Percentiles rank a stretch among this genome's conserved stretches.
phyloP scores from a whole-genome alignment of 2,329 filamentous ascomycete genomes.

The Furcasterigmium furcatum region DNA sequence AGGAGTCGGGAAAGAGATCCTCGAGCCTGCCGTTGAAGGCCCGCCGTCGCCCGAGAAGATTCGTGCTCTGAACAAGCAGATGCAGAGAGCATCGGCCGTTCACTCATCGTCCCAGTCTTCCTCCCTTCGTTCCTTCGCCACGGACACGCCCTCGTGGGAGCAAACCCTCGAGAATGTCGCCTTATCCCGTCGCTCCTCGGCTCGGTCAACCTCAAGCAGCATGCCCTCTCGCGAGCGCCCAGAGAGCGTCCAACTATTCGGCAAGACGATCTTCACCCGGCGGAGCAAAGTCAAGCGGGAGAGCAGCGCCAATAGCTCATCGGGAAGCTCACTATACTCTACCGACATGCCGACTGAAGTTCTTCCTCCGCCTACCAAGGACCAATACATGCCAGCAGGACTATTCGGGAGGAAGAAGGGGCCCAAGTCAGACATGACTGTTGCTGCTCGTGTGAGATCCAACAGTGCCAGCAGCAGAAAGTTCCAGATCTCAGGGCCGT shows the following conservation, averaged over 20 bases:
- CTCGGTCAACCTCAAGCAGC: constrained; percentile 50
- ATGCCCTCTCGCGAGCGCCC: constrained; percentile 51
- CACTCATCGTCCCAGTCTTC: constrained; percentile 54
- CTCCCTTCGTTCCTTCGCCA: constrained; percentile 41
- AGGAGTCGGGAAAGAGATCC: constrained; percentile 28
- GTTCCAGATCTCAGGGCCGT: constrained; percentile 58
- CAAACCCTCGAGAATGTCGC: constrained; percentile 41
- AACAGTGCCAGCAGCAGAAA: constrained; percentile 27
- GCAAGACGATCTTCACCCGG: constrained; percentile 57
- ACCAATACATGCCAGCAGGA: constrained; percentile 39
- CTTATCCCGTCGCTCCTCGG: constrained; percentile 54
- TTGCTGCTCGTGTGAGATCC: background rate
- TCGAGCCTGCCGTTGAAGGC: constrained; percentile 57
- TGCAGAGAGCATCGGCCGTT: constrained; percentile 49
- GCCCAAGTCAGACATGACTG: background rate
- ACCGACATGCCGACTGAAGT: background rate
- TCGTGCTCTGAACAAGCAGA: constrained; percentile 55
- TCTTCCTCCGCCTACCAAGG: constrained; percentile 27
- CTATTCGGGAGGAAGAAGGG: constrained; percentile 2
- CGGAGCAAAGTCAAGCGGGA: constrained; percentile 49
- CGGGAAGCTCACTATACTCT: constrained; percentile 45
- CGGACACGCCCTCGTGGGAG: constrained; percentile 48
- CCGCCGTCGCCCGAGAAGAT: constrained; percentile 59
- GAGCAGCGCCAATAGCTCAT: constrained; percentile 43
- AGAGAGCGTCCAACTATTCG: constrained; percentile 58